phyloP scores from a whole-genome alignment of 352 stramenopile genomes.

The Phytophthora europaea region DNA sequence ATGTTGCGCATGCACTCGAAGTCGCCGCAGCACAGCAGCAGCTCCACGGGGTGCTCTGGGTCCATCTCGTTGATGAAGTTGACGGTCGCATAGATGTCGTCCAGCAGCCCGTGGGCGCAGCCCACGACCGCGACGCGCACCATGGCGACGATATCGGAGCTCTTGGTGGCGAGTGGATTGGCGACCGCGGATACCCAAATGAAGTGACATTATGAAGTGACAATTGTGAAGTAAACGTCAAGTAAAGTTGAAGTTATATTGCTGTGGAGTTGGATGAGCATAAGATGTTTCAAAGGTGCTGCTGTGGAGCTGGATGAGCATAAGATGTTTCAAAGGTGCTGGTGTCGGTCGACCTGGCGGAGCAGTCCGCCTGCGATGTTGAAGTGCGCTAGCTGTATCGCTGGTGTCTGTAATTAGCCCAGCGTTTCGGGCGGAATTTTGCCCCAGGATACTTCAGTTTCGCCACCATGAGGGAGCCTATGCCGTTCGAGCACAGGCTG shows the following conservation, averaged over 20 bases:
- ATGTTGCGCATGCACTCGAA: slow-evolving; percentile 98
- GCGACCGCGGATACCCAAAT: background rate
- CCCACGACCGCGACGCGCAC: slow-evolving; percentile 96
- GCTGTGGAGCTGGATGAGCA: background rate
- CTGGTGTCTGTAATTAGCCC: background rate
- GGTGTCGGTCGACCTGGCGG: too few relatives aligned
- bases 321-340: too few relatives aligned
- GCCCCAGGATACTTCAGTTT: slow-evolving; percentile 20
- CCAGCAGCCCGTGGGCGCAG: slow-evolving; percentile 98
- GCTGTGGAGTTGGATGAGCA: background rate
- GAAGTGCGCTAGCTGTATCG: background rate
- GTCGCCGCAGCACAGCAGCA: slow-evolving; percentile 99
- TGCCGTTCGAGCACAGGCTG: background rate
- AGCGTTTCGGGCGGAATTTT: slow-evolving; percentile 30
- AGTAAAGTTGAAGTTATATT: background rate
- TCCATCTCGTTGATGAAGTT: slow-evolving; percentile 92
- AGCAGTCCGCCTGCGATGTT: background rate
- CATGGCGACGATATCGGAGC: slow-evolving; percentile 25
- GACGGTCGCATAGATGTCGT: slow-evolving; percentile 98
- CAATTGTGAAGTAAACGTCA: background rate
- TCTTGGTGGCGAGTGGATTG: background rate
- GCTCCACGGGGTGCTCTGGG: slow-evolving; percentile 84
- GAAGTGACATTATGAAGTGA: background rate
- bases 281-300: background rate
- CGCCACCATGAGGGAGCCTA: background rate